Base-by-base conservation (phyloP, 2,329 filamentous ascomycete species). In the Ascochyta clinopodiicola region DNA sequence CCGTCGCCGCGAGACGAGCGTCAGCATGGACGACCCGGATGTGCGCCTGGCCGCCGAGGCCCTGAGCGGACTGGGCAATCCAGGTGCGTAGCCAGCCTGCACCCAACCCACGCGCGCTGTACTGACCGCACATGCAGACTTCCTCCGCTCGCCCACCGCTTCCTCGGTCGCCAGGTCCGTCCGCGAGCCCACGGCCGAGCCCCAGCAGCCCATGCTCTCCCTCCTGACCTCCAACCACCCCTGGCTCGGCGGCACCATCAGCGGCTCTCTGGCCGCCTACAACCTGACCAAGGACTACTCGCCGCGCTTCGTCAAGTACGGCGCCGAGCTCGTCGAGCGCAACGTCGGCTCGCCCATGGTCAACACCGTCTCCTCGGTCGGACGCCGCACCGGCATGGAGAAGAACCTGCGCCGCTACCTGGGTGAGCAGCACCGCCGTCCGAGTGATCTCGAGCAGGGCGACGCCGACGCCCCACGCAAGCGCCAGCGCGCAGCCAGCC, bases 141-240 rank as follows among this genome's bases (percentile, higher is more conserved):
- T 78, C 51, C 73, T 72, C 17, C 77, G 76, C 34, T 78, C 77
- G 2, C 75, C 77, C 24, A 70, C 72, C 2, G 59, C 66, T 58
- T 69, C 67, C 56, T 73, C 69, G 53, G 37, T 68, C 17, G 68
- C 65, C 15, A 60, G 75, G 43, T 67, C 69, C 39, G 60, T 68
- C 4, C 77, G 64, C 77, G 57, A 75, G 38, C 49, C 67, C 15
- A 56, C 81, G 1, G 77, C 81, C 13, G 77, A 81, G 10, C 83
- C 88, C 36, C 82, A 86, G 6, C 92, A 97, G 74, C 95, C 93
- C 1, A 82, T 97, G 6, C 81, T 98, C 3, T 90, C 91, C 5
- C 85, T 98, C 1, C 84, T 98, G 21, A 96, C 92, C 0, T 93
- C 91, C 2, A 91, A 91, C 1, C 92, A 97, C 70, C 94, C 94